Base-by-base conservation (phyloP, 2,329 filamentous ascomycete genomes). In the Magnaporthiopsis poae region DNA sequence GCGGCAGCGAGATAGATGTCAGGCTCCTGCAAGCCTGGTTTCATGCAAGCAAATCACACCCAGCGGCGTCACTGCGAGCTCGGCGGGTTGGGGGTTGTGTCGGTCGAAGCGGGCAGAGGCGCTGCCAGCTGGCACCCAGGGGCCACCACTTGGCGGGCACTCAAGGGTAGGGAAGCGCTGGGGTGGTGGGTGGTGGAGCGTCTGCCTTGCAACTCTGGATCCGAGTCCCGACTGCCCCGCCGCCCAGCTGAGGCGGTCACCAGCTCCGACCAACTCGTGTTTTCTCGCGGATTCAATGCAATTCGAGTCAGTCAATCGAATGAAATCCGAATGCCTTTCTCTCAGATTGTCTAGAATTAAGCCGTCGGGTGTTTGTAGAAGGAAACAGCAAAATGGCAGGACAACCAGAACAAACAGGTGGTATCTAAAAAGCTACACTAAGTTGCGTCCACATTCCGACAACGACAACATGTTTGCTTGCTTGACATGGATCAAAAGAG, bases 401-500 rank as follows among this genome's bases (percentile, higher is more conserved):
- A 46, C 39, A 18, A 46, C 5, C 13, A 36, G 35, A 13, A 36
- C 13, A 46, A 18, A 46, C 39, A 46, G 39, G 3, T 46, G 39
- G 39, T 46, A 46, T 46, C 39, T 18, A 46, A 46, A 39, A 15
- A 36, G 35, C 9, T 39, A 15, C 36, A 2, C 36, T 39, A 39
- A 39, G 11, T 13, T 39, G 13, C 36, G 3, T 15, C 11, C 36
- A 39, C 46, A 4, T 56, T 56, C 18, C 21, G n/a, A 11, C 46
- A 8, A 9, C 7, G 8, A 36, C 12, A 36, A 11, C 35, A 1
- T 12, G n/a, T 1, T 11, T 25, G 7, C 46, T n/a, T 9, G 46
- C 46, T 9, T n/a, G 46, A 7, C 21, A n/a, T 29, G 46, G 46
- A 59, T 46, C 35, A 80, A 66, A 80, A 77, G 1, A 80, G 65